These are phyloP conservation scores for Collybia sordida DNA, from an alignment of 768 basidiomycete genomes.

Conservation along the genomic window DNA sequence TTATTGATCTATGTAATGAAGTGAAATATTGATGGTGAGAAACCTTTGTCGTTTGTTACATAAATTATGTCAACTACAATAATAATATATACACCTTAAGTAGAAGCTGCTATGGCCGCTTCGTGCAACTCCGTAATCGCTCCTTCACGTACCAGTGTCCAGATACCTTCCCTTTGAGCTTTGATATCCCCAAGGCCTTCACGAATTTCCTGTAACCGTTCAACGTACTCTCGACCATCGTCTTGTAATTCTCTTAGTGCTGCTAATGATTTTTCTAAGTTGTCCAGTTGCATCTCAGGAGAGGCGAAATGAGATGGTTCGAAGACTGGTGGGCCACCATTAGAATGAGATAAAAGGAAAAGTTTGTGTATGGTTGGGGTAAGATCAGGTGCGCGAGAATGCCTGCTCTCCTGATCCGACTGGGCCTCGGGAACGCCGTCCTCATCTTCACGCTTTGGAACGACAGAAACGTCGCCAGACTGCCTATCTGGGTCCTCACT, in stretches of 20 bases:
- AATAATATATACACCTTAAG: not conserved
- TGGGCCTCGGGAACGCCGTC: slow-evolving; percentile 51
- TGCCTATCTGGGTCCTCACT: slow-evolving; percentile 61
- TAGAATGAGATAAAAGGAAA: slow-evolving; percentile 55
- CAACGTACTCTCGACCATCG: slow-evolving; percentile 84
- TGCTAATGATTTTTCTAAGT: slow-evolving; percentile 72
- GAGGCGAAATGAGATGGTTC: slow-evolving; percentile 66
- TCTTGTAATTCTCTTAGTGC: slow-evolving; percentile 80
- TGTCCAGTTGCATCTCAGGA: slow-evolving; percentile 66
- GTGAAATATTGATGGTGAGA: not conserved
- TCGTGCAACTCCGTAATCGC: slow-evolving; percentile 77
- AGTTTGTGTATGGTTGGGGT: slow-evolving; percentile 65
- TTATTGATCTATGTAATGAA: slow-evolving; percentile 2
- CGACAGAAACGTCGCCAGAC: slow-evolving; percentile 36
- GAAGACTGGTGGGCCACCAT: slow-evolving; percentile 44
- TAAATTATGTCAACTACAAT: not conserved
- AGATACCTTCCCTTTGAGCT: slow-evolving; percentile 69
- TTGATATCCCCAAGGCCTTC: slow-evolving; percentile 77
- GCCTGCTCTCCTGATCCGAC: slow-evolving; percentile 37
- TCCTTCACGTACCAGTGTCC: slow-evolving; percentile 73
- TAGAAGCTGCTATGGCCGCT: slow-evolving; percentile 35
- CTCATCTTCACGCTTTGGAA: slow-evolving; percentile 70
- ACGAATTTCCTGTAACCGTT: slow-evolving; percentile 80
- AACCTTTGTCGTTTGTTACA: not conserved
- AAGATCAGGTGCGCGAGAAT: slow-evolving; percentile 65